These are phyloP conservation scores for Fusarium solani-melongenae DNA, from an alignment of 2,329 filamentous ascomycete genomes.

Conservation along the genomic window DNA sequence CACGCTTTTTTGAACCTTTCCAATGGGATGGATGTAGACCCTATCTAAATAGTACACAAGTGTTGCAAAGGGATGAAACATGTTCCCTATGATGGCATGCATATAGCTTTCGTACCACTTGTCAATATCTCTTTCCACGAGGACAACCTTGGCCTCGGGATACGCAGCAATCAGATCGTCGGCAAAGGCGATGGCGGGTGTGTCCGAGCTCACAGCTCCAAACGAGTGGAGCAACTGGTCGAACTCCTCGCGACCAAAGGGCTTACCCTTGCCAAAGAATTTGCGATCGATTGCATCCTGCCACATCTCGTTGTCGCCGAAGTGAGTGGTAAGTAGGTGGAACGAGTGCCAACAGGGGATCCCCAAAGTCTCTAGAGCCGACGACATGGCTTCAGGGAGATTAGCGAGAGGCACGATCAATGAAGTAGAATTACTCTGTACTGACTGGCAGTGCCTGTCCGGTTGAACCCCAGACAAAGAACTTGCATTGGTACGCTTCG, in stretches of 20 bases:
- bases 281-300: slow-evolving; percentile 35
- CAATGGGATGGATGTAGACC: neutral
- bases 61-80: neutral
- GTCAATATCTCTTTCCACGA: slow-evolving; percentile 7
- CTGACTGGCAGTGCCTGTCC: slow-evolving; percentile 38
- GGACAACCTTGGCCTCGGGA: slow-evolving; percentile 15
- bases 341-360: slow-evolving; percentile 34
- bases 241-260: slow-evolving; percentile 25
- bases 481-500: slow-evolving; percentile 35
- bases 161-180: slow-evolving; percentile 12
- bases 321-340: slow-evolving; percentile 29
- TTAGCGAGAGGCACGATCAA: neutral
- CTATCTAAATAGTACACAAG: slow-evolving; percentile 8
- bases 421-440: rapidly evolving
- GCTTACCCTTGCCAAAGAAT: slow-evolving; percentile 20
- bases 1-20: slow-evolving; percentile 2
- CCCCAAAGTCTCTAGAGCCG: slow-evolving; percentile 28
- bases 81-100: slow-evolving; percentile 12
- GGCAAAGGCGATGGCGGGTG: slow-evolving; percentile 47
- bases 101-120: slow-evolving; percentile 17
- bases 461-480: slow-evolving; percentile 31
- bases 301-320: slow-evolving; percentile 38
- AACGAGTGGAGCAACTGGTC: slow-evolving; percentile 34
- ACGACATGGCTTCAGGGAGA: slow-evolving; percentile 15
- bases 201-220: slow-evolving; percentile 52